These are phyloP conservation scores for Globomyces pollinis-pini DNA, from an alignment of 192 early-diverging fungal species.

Conservation along the genomic window DNA sequence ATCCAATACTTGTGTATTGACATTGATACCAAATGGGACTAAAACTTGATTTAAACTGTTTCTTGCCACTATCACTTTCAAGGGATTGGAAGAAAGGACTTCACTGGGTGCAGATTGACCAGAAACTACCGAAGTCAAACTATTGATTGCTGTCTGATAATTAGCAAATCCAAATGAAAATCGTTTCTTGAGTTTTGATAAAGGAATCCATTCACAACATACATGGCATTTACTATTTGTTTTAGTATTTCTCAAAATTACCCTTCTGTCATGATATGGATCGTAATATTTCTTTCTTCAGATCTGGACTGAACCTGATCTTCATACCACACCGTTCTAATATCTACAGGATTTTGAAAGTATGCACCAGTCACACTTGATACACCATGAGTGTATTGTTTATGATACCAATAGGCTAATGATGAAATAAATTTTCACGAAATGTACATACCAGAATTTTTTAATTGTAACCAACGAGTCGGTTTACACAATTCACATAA, in stretches of 20 bases:
- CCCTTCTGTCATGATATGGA: not conserved
- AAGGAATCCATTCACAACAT: not conserved
- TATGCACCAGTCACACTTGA: constrained; percentile 74
- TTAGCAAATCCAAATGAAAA: not conserved
- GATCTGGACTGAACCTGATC: not conserved
- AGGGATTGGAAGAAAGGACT: not conserved
- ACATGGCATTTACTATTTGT: too few relatives aligned
- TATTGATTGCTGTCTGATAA: not conserved
- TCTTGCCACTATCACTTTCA: not conserved
- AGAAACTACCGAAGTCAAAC: not conserved
- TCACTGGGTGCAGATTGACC: not conserved
- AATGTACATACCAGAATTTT: constrained; percentile 73
- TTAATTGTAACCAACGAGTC: constrained; percentile 80
- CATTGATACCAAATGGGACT: not conserved
- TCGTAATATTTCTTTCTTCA: not conserved
- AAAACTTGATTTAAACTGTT: not conserved
- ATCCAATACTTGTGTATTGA: not conserved
- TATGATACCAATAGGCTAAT: constrained; percentile 67
- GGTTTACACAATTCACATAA: constrained; percentile 75
- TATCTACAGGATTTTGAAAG: constrained; percentile 65
- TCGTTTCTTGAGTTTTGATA: not conserved
- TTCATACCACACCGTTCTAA: constrained; percentile 44
- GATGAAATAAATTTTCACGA: not conserved
- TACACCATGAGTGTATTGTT: constrained; percentile 80
- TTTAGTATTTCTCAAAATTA: too few relatives aligned